A percentile compares a stretch with the other conserved stretches of the same genome.
Conservation (phyloP, 1,284 basidiomycete genomes). For the Earliella scabrosa region DNA sequence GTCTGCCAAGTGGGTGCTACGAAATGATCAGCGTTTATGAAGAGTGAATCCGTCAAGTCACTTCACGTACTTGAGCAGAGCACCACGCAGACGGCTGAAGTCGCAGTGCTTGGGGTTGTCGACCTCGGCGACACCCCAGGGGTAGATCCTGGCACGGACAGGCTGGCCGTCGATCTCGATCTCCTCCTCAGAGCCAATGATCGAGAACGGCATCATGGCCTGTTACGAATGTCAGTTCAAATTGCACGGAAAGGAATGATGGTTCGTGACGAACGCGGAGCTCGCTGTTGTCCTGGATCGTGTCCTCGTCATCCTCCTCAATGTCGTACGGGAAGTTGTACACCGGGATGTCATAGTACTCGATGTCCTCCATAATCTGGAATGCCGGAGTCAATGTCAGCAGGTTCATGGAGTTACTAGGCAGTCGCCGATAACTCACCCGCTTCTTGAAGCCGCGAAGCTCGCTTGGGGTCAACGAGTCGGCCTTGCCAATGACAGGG, state of each 20-base stretch:
- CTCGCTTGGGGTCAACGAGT: slow-evolving; percentile 91
- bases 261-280: slow-evolving; percentile 62
- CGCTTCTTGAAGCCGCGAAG: slow-evolving; percentile 96
- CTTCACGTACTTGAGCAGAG: slow-evolving; percentile 91
- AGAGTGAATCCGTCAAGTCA: too few species aligned
- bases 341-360: slow-evolving; percentile 97
- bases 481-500: slow-evolving; percentile 97
- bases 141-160: slow-evolving; percentile 92
- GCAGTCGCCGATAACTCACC: slow-evolving; percentile 47
- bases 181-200: slow-evolving; percentile 97
- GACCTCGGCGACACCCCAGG: slow-evolving; percentile 98
- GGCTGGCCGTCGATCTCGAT: slow-evolving; percentile 92
- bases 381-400: background rate
- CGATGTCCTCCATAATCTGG: slow-evolving; percentile 99
- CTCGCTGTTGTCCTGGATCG: slow-evolving; percentile 96
- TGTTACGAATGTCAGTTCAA: slow-evolving; percentile 32
- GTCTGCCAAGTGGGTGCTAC: slow-evolving; percentile 92
- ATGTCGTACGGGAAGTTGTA: slow-evolving; percentile 99
- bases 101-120: slow-evolving; percentile 99
- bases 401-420: background rate
- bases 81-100: slow-evolving; percentile 90
- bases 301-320: slow-evolving; percentile 99
- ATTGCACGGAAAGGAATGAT: background rate
- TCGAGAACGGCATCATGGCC: slow-evolving; percentile 94
- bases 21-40: background rate